phyloP scores from a whole-genome alignment of 345 rosid genomes.

The Hibiscus syriacus region DNA sequence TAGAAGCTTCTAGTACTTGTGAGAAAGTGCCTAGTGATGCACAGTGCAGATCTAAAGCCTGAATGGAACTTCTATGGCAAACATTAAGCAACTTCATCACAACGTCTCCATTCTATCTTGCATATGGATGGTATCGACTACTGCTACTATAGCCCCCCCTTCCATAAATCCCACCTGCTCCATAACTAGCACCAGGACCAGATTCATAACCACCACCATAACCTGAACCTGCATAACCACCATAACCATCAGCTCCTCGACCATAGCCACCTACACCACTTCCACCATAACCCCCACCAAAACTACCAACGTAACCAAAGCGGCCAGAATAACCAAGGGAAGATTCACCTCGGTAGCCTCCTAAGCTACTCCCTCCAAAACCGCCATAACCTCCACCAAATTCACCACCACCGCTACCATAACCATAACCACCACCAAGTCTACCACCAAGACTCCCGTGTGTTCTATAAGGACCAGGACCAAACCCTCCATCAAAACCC shows the following conservation, averaged over 20 bases:
- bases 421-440: conserved; percentile 59
- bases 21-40: conserved; percentile 39
- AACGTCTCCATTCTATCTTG: conserved; percentile 47
- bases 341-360: conserved; percentile 64
- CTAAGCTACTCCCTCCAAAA: conserved; percentile 51
- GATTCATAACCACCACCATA: conserved; percentile 67
- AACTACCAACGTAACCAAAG: conserved; percentile 52
- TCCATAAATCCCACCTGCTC: conserved; percentile 69
- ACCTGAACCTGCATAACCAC: conserved; percentile 47
- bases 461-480: conserved; percentile 74
- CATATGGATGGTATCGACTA: conserved; percentile 95
- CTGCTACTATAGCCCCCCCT: conserved; percentile 90
- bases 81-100: conserved; percentile 33
- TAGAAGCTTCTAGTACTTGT: conserved; percentile 32
- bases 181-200: conserved; percentile 79
- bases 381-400: conserved; percentile 67
- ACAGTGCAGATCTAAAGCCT: conserved; percentile 30
- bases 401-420: conserved; percentile 59
- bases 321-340: conserved; percentile 91
- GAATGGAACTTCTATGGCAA: conserved; percentile 38
- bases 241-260: conserved; percentile 41
- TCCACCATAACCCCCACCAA: conserved; percentile 1
- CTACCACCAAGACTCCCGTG: conserved; percentile 54
- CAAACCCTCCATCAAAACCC: conserved; percentile 77
- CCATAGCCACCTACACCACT: conserved; percentile 58